phyloP scores from a whole-genome alignment of 768 basidiomycete species.

The Russula sp. region DNA sequence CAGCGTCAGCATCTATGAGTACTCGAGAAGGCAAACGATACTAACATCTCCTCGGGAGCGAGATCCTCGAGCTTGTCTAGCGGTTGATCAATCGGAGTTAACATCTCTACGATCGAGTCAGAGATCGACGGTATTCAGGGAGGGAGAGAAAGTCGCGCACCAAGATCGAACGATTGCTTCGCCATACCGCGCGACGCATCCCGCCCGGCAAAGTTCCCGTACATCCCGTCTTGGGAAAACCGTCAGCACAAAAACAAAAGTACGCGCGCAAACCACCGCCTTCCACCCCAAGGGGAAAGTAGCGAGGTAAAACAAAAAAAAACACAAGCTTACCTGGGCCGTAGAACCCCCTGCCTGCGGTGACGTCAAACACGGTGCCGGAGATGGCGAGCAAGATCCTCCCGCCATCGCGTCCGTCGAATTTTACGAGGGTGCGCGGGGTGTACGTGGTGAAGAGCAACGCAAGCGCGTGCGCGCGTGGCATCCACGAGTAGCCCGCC shows the following conservation, averaged over 20 bases:
- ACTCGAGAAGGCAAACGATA: conserved; percentile 13
- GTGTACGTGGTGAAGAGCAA: conserved; percentile 76
- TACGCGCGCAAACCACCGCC: no score
- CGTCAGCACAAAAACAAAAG: background rate
- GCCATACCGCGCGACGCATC: conserved; percentile 98
- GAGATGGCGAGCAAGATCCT: conserved; percentile 85
- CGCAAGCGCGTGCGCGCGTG: conserved; percentile 71
- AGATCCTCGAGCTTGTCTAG: conserved; percentile 82
- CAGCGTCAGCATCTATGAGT: background rate
- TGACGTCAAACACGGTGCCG: conserved; percentile 89
- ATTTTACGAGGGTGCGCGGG: conserved; percentile 64
- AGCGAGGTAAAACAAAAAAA: background rate
- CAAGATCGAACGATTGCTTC: conserved; percentile 91
- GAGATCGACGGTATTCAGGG: conserved; percentile 2
- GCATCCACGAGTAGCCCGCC: conserved; percentile 88
- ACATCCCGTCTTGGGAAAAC: conserved; percentile 70
- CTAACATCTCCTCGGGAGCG: conserved; percentile 75
- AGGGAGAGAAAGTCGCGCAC: conserved; percentile 38
- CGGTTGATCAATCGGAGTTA: conserved; percentile 81
- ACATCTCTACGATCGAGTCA: conserved; percentile 57
- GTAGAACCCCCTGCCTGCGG: conserved; percentile 84
- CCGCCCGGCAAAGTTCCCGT: conserved; percentile 94
- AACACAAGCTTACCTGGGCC: conserved; percentile 71
- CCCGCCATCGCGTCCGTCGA: conserved; percentile 55
- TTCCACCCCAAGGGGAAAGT: no score